Conservation (phyloP, 768 basidiomycete genomes). For the Candolleomyces eurysporus region DNA sequence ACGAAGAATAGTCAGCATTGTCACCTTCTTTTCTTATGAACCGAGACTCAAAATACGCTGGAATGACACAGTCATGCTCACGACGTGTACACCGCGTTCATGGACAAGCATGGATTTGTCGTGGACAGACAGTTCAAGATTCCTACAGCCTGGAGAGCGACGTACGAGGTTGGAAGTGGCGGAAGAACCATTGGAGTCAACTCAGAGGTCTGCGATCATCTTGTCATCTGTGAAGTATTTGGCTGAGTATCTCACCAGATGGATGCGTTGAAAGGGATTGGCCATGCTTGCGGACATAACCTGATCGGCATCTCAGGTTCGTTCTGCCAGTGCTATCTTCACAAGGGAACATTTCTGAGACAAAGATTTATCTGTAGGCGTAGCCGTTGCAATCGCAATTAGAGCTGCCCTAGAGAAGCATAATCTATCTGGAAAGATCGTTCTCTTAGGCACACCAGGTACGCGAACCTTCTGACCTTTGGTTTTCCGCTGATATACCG, state of each 20-base stretch:
- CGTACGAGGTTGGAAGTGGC: slow-evolving; percentile 60
- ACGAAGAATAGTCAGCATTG: slow-evolving; percentile 57
- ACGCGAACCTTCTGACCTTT: background rate
- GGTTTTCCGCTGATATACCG: background rate
- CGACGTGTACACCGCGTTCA: slow-evolving; percentile 64
- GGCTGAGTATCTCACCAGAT: slow-evolving; percentile 34
- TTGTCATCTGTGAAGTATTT: background rate
- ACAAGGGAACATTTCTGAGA: background rate
- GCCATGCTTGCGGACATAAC: slow-evolving; percentile 83
- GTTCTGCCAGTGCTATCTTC: background rate
- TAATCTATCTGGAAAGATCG: slow-evolving; percentile 64
- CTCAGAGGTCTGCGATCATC: slow-evolving; percentile 52
- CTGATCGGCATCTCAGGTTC: slow-evolving; percentile 68
- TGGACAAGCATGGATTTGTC: slow-evolving; percentile 62
- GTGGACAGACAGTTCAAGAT: slow-evolving; percentile 61
- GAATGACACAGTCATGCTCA: slow-evolving; percentile 56
- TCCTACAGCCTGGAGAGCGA: slow-evolving; percentile 75
- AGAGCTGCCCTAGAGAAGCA: slow-evolving; percentile 60
- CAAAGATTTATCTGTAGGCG: slow-evolving; percentile 36
- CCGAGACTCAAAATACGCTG: background rate
- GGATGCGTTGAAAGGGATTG: slow-evolving; percentile 60
- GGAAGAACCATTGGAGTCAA: slow-evolving; percentile 76
- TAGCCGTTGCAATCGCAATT: slow-evolving; percentile 70
- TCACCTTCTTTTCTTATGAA: background rate
- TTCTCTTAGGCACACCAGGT: slow-evolving; percentile 81